Base-by-base conservation (phyloP, 257 asterid genomes). In the Ehretia macrophylla region DNA sequence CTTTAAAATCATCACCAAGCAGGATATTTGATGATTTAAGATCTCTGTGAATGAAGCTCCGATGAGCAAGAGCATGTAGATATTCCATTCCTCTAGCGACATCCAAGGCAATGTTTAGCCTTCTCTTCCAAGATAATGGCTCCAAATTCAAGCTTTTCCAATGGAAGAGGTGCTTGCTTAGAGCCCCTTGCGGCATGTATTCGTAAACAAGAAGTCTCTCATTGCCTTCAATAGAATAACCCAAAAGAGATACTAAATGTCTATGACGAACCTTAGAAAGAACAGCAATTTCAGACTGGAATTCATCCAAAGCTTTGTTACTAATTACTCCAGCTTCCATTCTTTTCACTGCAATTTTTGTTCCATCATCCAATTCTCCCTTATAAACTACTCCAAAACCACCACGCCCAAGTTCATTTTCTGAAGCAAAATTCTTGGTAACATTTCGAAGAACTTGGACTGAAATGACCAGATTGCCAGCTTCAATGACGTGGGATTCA, bases 11-110 rank as follows among this genome's bases (percentile, higher is more conserved):
- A 69, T 90, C 97, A 49, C 86, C 93, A 2, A 90, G 85, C 12
- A 90, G 73, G 22, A 90, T 90, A 38, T 90, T 90, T 4, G 97
- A 90, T 40, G 97, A 77, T 55, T 90, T 90, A 42, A 89, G 89
- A 76, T 89, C 97, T 59, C 97, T 73, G 32, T 89, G 97, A 37
- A 89, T 84, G 71, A 88, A 86, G 57, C 95, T 78, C 67, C 81
- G 95, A 66, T 86, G 95, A 64, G 91, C 97, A 22, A 89, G 75
- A 51, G 60, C 72, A 64, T 89, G 97, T 51, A 89, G 87, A 62
- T 89, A 89, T 60, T 89, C 97, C 84, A 90, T 59, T 39, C 92
- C 97, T 68, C 97, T 60, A 51, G 97, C 97, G 55, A 89, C 95
- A 79, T 89, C 97, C 56, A 89, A 68, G 14, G 97, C 95, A 52